A percentile compares a stretch with the other conserved stretches of the same genome.
phyloP scores from a whole-genome alignment of 305 asterid genomes.

The Solanum hybrid region DNA sequence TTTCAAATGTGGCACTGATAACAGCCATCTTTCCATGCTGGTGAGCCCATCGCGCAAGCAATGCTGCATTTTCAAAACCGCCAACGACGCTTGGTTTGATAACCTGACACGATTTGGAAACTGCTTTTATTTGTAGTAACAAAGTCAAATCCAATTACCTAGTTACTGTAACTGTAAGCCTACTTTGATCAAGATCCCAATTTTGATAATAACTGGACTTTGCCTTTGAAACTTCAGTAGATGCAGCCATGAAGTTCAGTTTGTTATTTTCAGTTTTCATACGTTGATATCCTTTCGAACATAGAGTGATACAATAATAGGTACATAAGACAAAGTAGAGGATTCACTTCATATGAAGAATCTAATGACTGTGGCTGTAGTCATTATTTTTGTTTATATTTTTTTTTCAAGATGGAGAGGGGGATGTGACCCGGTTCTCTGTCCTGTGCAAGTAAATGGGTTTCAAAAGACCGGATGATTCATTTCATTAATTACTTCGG shows the following conservation, averaged over 20 bases:
- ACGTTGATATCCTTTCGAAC: not conserved
- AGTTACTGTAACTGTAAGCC: not conserved
- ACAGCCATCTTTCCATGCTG: slow-evolving; percentile 73
- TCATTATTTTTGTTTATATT: not conserved
- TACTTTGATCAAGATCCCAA: not conserved
- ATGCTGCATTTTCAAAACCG: slow-evolving; percentile 83
- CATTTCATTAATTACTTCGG: not conserved
- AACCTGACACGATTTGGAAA: slow-evolving; percentile 38
- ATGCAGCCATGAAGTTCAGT: not conserved
- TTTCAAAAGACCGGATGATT: not conserved
- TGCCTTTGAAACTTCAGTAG: not conserved
- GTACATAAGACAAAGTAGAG: not conserved
- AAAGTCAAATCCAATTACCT: not conserved
- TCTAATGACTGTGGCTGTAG: not conserved
- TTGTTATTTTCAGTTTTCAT: not conserved
- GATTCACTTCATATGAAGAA: not conserved
- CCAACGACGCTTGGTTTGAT: slow-evolving; percentile 92
- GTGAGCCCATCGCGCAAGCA: slow-evolving; percentile 91
- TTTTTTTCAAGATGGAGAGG: not conserved
- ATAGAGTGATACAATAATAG: not conserved
- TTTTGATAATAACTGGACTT: not conserved
- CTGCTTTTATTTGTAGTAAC: not conserved
- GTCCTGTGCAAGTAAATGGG: not conserved
- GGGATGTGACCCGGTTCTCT: not conserved
- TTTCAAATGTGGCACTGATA: slow-evolving; percentile 89